phyloP scores from a whole-genome alignment of 2,329 filamentous ascomycete genomes.

The Venturia aucupariae region DNA sequence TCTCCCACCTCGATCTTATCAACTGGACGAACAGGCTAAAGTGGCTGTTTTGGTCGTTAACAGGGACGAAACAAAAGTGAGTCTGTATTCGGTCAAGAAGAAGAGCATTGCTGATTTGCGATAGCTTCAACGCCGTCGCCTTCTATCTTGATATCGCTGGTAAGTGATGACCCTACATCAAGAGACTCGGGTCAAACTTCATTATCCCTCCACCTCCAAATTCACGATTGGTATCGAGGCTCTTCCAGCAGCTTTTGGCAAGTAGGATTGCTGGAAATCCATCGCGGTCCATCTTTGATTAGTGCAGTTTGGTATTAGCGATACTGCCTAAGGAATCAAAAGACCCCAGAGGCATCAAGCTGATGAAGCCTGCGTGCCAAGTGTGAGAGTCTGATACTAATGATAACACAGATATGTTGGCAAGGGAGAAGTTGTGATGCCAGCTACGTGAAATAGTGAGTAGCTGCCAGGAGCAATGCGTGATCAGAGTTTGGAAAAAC shows the following conservation, averaged over 20 bases:
- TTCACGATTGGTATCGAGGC: neutral
- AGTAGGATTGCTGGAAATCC: neutral
- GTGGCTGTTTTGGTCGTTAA: constrained; percentile 48
- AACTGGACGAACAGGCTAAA: constrained; percentile 57
- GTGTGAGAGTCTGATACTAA: neutral
- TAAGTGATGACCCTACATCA: constrained; percentile 26
- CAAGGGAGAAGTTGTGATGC: constrained; percentile 29
- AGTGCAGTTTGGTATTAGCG: neutral
- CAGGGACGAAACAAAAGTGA: constrained; percentile 46
- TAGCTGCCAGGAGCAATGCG: too few relatives aligned
- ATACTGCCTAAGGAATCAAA: neutral
- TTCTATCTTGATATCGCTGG: constrained; percentile 58
- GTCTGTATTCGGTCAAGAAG: constrained; percentile 17
- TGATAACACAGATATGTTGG: constrained; percentile 28
- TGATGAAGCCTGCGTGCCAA: neutral
- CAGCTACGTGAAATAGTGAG: neutral
- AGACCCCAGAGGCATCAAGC: neutral
- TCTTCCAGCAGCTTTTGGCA: neutral
- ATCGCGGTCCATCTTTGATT: neutral
- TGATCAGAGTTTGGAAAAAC: neutral
- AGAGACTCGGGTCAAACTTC: neutral
- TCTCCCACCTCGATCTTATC: constrained; percentile 56
- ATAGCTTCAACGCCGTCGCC: constrained; percentile 54
- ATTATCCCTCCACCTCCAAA: too few relatives aligned
- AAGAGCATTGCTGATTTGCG: constrained; percentile 15